Percentiles rank a stretch among this genome's conserved stretches.
Conservation (phyloP, 306 rosid genomes). For the Hippophae gyantsensis region DNA sequence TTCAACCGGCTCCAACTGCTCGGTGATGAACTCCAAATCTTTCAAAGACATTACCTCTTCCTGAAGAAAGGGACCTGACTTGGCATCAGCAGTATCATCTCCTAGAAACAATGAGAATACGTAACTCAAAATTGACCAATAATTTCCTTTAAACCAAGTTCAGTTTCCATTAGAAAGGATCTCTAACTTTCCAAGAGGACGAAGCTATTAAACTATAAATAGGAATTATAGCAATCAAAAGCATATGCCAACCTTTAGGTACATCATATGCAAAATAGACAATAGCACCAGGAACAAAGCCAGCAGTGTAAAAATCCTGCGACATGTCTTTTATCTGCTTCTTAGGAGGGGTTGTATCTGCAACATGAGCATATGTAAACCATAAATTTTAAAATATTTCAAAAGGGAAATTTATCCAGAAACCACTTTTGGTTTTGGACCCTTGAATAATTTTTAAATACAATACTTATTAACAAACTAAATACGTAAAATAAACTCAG, state of each 20-base stretch:
- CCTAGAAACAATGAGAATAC: slow-evolving; percentile 23
- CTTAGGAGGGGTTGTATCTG: slow-evolving; percentile 92
- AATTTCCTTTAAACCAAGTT: too few species aligned
- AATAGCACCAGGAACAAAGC: slow-evolving; percentile 86
- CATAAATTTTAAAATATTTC: neutral
- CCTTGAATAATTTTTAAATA: too few species aligned
- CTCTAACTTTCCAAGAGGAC: neutral
- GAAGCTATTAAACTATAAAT: neutral
- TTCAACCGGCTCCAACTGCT: slow-evolving; percentile 34
- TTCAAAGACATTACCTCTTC: slow-evolving; percentile 63
- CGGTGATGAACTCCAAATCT: slow-evolving; percentile 33
- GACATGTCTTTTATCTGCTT: slow-evolving; percentile 54
- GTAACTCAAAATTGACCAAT: neutral
- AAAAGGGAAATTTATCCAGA: neutral
- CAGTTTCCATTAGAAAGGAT: neutral
- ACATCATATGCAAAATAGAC: slow-evolving; percentile 61
- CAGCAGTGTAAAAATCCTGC: slow-evolving; percentile 65
- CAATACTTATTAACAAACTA: too few species aligned
- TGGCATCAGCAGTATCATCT: slow-evolving; percentile 25
- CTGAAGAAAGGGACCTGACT: slow-evolving; percentile 40
- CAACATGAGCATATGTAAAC: slow-evolving; percentile 18
- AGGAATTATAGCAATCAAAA: slow-evolving; percentile 5
- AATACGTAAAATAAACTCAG: too few species aligned
- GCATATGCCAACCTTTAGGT: slow-evolving; percentile 45
- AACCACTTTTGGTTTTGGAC: too few species aligned